Evolutionary conservation across 495 filamentous ascomycete genomes (phyloP).

Genomic region (Pyrenula massariospora): DNA sequence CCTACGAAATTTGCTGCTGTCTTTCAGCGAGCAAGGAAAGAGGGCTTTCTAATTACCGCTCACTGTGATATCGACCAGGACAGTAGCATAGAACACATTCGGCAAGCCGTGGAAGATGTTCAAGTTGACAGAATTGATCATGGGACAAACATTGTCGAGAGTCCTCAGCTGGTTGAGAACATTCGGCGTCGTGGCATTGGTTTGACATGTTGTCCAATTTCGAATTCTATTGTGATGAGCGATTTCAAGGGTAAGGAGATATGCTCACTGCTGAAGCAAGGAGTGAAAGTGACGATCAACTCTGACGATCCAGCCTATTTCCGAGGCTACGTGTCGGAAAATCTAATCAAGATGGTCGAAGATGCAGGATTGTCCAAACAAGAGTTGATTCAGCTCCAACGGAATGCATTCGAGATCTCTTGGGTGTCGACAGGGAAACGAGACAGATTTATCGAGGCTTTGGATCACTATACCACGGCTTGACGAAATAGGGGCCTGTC

Average conservation of each 20-base stretch:
- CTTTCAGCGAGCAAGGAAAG: slow-evolving; percentile 18
- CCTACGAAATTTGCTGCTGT: slow-evolving; percentile 26
- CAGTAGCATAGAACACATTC: slow-evolving; percentile 24
- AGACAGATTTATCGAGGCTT: slow-evolving; percentile 8
- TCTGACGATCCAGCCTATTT: slow-evolving; percentile 32
- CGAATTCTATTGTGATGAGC: slow-evolving; percentile 23
- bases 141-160: slow-evolving; percentile 24
- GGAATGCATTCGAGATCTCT: slow-evolving; percentile 27
- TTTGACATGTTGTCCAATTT: slow-evolving; percentile 29
- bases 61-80: slow-evolving; percentile 33
- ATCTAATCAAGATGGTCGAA: slow-evolving; percentile 24
- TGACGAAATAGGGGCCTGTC: background rate
- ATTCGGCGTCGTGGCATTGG: slow-evolving; percentile 20
- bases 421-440: slow-evolving; percentile 23
- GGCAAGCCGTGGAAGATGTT: slow-evolving; percentile 20
- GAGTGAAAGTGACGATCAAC: slow-evolving; percentile 24
- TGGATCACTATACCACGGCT: slow-evolving; percentile 6
- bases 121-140: slow-evolving; percentile 29
- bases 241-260: slow-evolving; percentile 28
- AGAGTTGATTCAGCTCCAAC: slow-evolving; percentile 22
- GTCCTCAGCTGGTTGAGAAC: slow-evolving; percentile 17
- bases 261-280: slow-evolving; percentile 19
- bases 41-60: slow-evolving; percentile 27
- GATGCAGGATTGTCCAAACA: slow-evolving; percentile 18
- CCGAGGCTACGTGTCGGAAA: slow-evolving; percentile 31